Evolutionary conservation across 176 grass and related monocot species (phyloP).

Genomic region (Chloris gayana): DNA sequence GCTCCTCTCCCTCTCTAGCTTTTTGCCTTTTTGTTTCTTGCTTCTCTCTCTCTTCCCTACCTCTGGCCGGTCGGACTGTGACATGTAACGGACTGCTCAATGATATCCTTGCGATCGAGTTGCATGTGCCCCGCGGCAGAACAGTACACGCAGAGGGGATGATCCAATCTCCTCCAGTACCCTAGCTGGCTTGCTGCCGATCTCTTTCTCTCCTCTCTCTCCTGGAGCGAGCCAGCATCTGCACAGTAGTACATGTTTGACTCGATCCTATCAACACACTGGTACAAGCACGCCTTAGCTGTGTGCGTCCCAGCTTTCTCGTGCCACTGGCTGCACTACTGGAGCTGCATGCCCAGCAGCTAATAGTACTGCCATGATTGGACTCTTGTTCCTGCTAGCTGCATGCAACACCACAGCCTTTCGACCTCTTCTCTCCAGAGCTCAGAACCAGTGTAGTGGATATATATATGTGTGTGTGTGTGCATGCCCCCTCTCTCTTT

Average conservation of each 20-base stretch:
- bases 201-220: background rate
- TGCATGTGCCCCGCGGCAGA: slow-evolving; percentile 62
- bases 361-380: slow-evolving; percentile 43
- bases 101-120: slow-evolving; percentile 66
- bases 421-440: slow-evolving; percentile 1
- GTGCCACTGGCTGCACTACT: slow-evolving; percentile 34
- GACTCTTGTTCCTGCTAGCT: slow-evolving; percentile 36
- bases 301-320: slow-evolving; percentile 48
- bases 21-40: slow-evolving; percentile 43
- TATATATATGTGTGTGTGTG: slow-evolving; percentile 15
- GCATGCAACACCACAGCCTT: slow-evolving; percentile 30
- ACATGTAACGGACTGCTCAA: slow-evolving; percentile 89
- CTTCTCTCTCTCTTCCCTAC: slow-evolving; percentile 33
- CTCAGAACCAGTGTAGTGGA: slow-evolving; percentile 7
- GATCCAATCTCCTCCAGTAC: slow-evolving; percentile 49
- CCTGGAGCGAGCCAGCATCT: slow-evolving; percentile 1
- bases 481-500: background rate
- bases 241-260: slow-evolving; percentile 40
- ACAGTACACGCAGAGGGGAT: slow-evolving; percentile 45
- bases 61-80: slow-evolving; percentile 48
- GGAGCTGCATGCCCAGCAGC: background rate
- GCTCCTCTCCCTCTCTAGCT: slow-evolving; percentile 16
- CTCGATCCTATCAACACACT: slow-evolving; percentile 45
- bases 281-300: slow-evolving; percentile 46
- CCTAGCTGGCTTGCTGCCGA: slow-evolving; percentile 23